phyloP scores from a whole-genome alignment of 768 basidiomycete species.

The Leccinum boreale region DNA sequence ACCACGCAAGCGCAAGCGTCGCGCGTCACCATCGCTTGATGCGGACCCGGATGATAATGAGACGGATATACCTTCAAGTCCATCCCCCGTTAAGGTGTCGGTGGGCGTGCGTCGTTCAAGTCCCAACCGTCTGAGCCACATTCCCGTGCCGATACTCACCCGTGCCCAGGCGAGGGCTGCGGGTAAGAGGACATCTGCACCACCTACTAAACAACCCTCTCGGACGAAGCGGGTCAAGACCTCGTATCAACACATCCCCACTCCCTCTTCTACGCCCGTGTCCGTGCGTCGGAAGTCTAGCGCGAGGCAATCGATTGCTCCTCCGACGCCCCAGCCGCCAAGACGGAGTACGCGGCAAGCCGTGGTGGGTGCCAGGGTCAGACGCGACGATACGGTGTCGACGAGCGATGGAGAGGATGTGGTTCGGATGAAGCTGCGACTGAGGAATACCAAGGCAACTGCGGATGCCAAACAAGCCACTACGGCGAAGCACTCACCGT shows the following conservation, averaged over 20 bases:
- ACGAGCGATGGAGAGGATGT: constrained; percentile 9
- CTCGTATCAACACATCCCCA: constrained; percentile 23
- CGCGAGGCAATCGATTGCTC: constrained; percentile 11
- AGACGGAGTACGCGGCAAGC: constrained; percentile 29
- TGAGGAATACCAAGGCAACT: constrained; percentile 9
- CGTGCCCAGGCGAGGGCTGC: constrained; percentile 16
- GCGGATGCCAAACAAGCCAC: constrained; percentile 1
- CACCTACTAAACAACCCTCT: neutral
- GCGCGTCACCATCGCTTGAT: constrained; percentile 3
- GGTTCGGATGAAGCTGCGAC: constrained; percentile 18
- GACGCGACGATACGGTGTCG: constrained; percentile 1
- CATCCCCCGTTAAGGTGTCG: constrained; percentile 31
- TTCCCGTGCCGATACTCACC: constrained; percentile 3
- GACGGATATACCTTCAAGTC: constrained; percentile 21
- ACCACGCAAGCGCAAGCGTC: constrained; percentile 28
- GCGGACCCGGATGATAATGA: constrained; percentile 10
- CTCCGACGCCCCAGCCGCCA: constrained; percentile 17
- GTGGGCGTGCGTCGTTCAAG: constrained; percentile 1
- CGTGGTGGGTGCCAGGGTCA: constrained; percentile 15
- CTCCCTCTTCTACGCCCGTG: constrained; percentile 23
- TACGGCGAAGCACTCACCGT: constrained; percentile 10
- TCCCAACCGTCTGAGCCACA: neutral
- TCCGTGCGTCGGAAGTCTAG: neutral
- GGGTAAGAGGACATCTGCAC: neutral
- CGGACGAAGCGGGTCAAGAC: constrained; percentile 16